Base-by-base conservation (phyloP, 164 flowering plant genomes). In the Aristolochia fimbriata region DNA sequence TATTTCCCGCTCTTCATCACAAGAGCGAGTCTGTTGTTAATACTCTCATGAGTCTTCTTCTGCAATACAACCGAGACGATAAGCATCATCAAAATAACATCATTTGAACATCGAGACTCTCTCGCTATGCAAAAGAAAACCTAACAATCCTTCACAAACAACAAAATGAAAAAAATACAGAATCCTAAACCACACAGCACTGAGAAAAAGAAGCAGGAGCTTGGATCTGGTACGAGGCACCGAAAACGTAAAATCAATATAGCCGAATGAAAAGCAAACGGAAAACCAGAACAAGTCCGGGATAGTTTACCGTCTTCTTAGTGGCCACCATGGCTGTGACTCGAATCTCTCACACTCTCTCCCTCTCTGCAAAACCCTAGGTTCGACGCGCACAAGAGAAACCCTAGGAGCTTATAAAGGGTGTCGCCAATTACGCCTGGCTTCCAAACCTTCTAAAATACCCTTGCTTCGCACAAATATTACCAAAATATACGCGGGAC, bases 21-120 rank as follows among this genome's bases (percentile, higher is more conserved):
- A 16, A 85, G 83, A 70, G 90, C 94, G 46, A 87, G 70, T 64
- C 88, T 75, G 72, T 71, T 87, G 85, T 87, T 87, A 71, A 87
- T 84, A 74, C 83, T 80, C 73, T 87, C 94, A 74, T 86, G 93
- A 6, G 87, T 82, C 88, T 81, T 86, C 78, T 84, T 86, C 86
- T 84, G 87, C 80, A 62, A 13, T 25, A 62, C 43, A 17, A 21
- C 20, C 43, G 7, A 52, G 19, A 15, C 52, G 3, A 13, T 21
- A 59, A 20, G 45, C 21, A 61, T 17, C 16, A 37, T 0, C 43
- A 3, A 37, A 37, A 37, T 10, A 37, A 37, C 1, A 37, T 37
- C 43, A 37, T 37, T 37, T 37, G 12, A 7, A 3, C 1, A 37
- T 1, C 7, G 8, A 37, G 8, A 37, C 43, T 6, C 43, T 3